A percentile compares a stretch with the other conserved stretches of the same genome.
Evolutionary conservation across 495 filamentous ascomycete genomes (phyloP).

Genomic region (Amphirosellinia nigrospora): DNA sequence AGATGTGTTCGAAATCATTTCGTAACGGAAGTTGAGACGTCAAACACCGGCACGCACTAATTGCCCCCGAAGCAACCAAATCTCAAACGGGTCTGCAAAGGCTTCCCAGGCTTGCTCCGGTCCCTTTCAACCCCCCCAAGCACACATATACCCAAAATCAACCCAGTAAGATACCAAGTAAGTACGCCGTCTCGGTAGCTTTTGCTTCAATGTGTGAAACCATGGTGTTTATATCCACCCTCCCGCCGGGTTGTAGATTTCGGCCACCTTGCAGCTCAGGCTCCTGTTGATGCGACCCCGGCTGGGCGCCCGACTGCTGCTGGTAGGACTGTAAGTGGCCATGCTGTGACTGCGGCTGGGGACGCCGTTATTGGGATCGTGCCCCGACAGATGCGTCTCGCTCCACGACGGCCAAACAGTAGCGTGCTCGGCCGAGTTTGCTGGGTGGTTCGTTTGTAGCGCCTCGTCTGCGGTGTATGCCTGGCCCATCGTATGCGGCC

Average conservation of each 20-base stretch:
- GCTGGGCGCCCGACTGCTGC: not conserved
- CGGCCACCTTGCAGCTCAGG: not conserved
- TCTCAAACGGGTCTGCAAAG: not conserved
- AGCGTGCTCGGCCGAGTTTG: not conserved
- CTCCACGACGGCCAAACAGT: conserved; percentile 4
- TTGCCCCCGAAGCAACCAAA: not conserved
- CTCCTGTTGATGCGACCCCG: conserved; percentile 15
- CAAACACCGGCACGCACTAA: not conserved
- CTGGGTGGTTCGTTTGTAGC: not conserved
- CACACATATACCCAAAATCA: not conserved
- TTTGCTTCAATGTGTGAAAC: not conserved
- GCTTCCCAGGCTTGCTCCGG: not conserved
- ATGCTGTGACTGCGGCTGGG: conserved; percentile 1
- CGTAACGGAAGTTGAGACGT: not conserved
- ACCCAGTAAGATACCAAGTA: not conserved
- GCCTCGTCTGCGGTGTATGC: conserved; percentile 16
- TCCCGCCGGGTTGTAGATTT: not conserved
- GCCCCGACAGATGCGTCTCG: not conserved
- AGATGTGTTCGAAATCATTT: not conserved
- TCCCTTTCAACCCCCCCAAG: not conserved
- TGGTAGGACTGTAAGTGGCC: not conserved
- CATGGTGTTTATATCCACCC: conserved; percentile 22
- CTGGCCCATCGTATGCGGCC: not conserved
- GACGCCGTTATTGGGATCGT: not conserved
- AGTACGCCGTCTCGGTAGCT: not conserved